These are phyloP conservation scores for Acanthamoeba lenticulata DNA, from an alignment of 208 protist genomes.

Conservation along the genomic window DNA sequence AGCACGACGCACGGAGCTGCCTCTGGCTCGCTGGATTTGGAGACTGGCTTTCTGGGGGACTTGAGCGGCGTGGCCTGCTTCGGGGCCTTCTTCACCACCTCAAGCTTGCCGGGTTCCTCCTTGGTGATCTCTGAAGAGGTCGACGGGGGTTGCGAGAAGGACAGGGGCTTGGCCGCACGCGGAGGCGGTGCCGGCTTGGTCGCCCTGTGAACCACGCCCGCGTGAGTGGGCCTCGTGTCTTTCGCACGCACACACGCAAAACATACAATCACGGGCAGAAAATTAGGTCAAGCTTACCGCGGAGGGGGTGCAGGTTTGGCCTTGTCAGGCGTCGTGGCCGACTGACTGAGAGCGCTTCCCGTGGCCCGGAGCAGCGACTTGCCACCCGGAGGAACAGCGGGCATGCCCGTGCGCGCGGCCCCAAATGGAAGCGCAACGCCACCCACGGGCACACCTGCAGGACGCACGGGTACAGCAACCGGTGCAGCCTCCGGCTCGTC, in stretches of 20 bases:
- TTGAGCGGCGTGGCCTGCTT: neutral
- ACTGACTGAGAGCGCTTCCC: neutral
- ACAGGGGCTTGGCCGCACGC: neutral
- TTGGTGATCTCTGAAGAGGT: neutral
- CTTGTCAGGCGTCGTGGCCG: neutral
- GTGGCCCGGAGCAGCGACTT: neutral
- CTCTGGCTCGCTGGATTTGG: neutral
- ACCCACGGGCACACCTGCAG: neutral
- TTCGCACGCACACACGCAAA: too few relatives aligned
- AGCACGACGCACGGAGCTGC: neutral
- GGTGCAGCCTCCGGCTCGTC: neutral
- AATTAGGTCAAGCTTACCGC: neutral
- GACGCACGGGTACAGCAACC: neutral
- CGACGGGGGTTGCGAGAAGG: neutral
- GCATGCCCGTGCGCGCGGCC: slow-evolving; percentile 7
- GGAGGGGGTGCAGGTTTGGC: neutral
- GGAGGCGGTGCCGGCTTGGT: slow-evolving; percentile 27
- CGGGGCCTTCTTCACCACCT: neutral
- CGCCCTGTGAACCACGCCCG: neutral
- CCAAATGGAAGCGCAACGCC: neutral
- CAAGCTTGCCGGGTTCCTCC: neutral
- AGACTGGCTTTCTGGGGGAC: neutral
- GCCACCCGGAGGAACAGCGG: neutral
- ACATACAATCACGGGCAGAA: neutral
- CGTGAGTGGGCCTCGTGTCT: too few relatives aligned